A percentile compares a stretch with the other conserved stretches of the same genome.
Conservation (phyloP, 2,329 filamentous ascomycete genomes). For the Shiraia bambusicola region DNA sequence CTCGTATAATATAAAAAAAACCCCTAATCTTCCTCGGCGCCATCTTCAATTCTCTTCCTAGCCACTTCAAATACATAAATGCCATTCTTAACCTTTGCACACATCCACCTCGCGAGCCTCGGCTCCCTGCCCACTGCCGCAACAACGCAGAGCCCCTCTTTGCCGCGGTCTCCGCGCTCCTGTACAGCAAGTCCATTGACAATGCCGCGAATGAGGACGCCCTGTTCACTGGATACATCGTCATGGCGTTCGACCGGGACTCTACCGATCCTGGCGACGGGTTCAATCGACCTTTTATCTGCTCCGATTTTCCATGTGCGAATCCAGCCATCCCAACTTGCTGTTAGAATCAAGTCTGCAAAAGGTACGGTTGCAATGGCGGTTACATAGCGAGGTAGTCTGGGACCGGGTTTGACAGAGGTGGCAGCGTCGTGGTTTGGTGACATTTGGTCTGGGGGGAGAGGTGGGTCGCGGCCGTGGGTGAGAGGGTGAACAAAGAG, state of each 20-base stretch:
- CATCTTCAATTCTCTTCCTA: constrained; percentile 28
- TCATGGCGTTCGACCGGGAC: constrained; percentile 23
- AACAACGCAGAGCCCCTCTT: constrained; percentile 74
- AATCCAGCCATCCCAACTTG: constrained; percentile 91
- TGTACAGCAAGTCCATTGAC: constrained; percentile 88
- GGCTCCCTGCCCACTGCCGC: constrained; percentile 87
- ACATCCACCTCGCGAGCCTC: constrained; percentile 80
- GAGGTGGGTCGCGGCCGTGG: constrained; percentile 77
- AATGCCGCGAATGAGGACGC: constrained; percentile 64
- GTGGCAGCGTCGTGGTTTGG: constrained; percentile 62
- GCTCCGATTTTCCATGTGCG: constrained; percentile 77
- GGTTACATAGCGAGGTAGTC: constrained; percentile 81
- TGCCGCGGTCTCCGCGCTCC: constrained; percentile 76
- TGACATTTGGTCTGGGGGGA: constrained; percentile 68
- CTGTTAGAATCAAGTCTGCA: constrained; percentile 84
- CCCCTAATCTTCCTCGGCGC: constrained; percentile 7
- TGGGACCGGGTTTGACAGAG: constrained; percentile 52
- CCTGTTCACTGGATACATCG: constrained; percentile 13
- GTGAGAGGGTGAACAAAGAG: constrained; percentile 76
- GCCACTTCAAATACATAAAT: constrained; percentile 86
- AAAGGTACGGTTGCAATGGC: constrained; percentile 84
- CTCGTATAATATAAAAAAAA: no score
- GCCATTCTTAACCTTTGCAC: constrained; percentile 69
- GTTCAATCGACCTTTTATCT: constrained; percentile 74
- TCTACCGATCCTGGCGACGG: constrained; percentile 65